These are phyloP conservation scores for Aquilaria sinensis DNA, from an alignment of 345 rosid species.

Conservation along the genomic window DNA sequence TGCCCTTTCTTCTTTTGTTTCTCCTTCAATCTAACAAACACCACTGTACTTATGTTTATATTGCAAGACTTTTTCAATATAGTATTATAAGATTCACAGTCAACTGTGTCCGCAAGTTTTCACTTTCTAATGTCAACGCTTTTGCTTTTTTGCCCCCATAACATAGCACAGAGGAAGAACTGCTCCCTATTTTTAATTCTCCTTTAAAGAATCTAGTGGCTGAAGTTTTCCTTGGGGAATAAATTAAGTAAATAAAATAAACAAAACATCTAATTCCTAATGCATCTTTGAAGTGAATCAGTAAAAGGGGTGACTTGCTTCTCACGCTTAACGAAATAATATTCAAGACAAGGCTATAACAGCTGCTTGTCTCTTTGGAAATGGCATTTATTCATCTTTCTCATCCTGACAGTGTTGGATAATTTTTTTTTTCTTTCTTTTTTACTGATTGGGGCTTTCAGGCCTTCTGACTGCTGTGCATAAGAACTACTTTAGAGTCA, in stretches of 20 bases:
- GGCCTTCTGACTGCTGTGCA: conserved; percentile 81
- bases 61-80: too few species aligned
- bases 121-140: too few species aligned
- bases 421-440: not conserved
- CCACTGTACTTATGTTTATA: too few species aligned
- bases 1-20: not conserved
- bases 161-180: too few species aligned
- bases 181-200: too few species aligned
- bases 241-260: too few species aligned
- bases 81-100: too few species aligned
- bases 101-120: too few species aligned
- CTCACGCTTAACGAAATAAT: not conserved
- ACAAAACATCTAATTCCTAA: too few species aligned
- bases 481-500: conserved; percentile 66
- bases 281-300: not conserved
- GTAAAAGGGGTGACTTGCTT: not conserved
- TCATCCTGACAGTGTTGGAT: not conserved
- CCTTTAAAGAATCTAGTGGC: too few species aligned
- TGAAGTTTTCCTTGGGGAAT: too few species aligned
- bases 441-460: conserved; percentile 15
- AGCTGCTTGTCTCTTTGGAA: conserved; percentile 5
- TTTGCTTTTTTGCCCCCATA: too few species aligned
- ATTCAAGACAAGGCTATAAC: not conserved
- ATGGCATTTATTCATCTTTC: not conserved
- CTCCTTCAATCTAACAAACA: not conserved